A percentile compares a stretch with the other conserved stretches of the same genome.
phyloP scores from a whole-genome alignment of 1,139 yeast genomes.

The Nadsonia starkeyi-henricii region DNA sequence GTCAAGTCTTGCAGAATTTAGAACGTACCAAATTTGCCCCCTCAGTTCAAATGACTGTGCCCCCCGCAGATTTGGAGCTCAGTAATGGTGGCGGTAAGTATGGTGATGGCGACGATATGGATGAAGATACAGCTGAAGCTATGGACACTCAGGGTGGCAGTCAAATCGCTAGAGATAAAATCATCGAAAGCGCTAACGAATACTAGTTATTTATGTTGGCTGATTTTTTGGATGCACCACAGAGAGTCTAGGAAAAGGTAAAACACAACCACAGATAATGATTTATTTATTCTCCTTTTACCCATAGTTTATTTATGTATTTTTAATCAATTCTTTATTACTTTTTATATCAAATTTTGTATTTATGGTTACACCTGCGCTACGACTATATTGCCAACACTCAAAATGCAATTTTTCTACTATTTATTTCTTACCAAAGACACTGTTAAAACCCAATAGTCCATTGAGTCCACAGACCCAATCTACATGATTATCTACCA shows the following conservation, averaged over 20 bases:
- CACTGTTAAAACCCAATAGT: conserved; percentile 73
- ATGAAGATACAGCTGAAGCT: conserved; percentile 65
- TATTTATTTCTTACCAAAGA: conserved; percentile 34
- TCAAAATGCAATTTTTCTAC: not conserved
- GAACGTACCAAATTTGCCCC: conserved; percentile 91
- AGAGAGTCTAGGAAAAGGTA: too few relatives aligned
- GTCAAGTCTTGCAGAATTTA: conserved; percentile 66
- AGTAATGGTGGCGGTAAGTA: conserved; percentile 84
- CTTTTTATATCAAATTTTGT: too few relatives aligned
- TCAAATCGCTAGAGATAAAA: conserved; percentile 65
- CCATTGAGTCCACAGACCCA: conserved; percentile 88
- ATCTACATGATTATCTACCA: conserved; percentile 67
- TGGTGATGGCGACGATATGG: conserved; percentile 43
- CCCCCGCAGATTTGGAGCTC: conserved; percentile 34
- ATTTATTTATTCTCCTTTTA: not conserved
- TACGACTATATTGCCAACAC: too few relatives aligned
- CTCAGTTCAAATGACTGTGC: conserved; percentile 69
- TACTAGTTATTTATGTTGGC: conserved; percentile 7
- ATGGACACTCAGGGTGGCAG: conserved; percentile 89
- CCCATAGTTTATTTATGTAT: not conserved
- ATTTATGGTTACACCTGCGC: too few relatives aligned
- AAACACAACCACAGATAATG: too few relatives aligned
- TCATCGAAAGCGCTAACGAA: conserved; percentile 28
- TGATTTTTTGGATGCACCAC: too few relatives aligned
- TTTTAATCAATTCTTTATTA: not conserved